Percentiles rank a stretch among this genome's conserved stretches.
phyloP scores from a whole-genome alignment of 2,329 filamentous ascomycete species.

The Bipolaris oryzae region DNA sequence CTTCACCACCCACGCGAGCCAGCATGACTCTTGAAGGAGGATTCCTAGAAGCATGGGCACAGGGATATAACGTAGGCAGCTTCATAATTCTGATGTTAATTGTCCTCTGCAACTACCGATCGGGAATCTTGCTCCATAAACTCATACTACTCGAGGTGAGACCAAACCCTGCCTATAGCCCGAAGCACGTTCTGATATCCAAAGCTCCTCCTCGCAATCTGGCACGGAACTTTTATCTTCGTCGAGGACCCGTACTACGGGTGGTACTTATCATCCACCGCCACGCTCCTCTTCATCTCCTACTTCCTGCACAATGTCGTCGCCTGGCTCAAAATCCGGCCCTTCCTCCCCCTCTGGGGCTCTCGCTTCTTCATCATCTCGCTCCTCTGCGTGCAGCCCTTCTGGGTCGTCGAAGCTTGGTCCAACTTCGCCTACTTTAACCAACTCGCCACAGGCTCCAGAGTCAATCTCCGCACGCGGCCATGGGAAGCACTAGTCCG shows the following conservation, averaged over 20 bases:
- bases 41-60: conserved; percentile 44
- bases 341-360: conserved; percentile 44
- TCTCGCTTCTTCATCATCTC: conserved; percentile 42
- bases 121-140: conserved; percentile 43
- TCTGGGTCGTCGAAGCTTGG: conserved; percentile 46
- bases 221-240: conserved; percentile 47
- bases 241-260: conserved; percentile 39
- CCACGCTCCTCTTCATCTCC: conserved; percentile 44
- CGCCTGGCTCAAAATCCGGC: conserved; percentile 45
- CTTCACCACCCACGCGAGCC: conserved; percentile 34
- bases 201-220: conserved; percentile 45
- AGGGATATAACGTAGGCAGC: conserved; percentile 46
- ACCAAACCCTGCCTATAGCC: not conserved
- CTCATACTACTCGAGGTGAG: conserved; percentile 44
- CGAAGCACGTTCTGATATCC: conserved; percentile 11
- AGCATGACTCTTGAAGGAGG: conserved; percentile 38
- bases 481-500: conserved; percentile 43
- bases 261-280: conserved; percentile 44
- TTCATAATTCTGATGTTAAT: conserved; percentile 44
- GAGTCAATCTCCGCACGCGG: conserved; percentile 36
- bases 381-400: conserved; percentile 41
- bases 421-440: conserved; percentile 48
- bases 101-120: conserved; percentile 47
- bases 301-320: conserved; percentile 46
- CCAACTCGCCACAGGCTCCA: conserved; percentile 28